phyloP scores from a whole-genome alignment of 1,284 basidiomycete species.

The Melampsora larici-populina region DNA sequence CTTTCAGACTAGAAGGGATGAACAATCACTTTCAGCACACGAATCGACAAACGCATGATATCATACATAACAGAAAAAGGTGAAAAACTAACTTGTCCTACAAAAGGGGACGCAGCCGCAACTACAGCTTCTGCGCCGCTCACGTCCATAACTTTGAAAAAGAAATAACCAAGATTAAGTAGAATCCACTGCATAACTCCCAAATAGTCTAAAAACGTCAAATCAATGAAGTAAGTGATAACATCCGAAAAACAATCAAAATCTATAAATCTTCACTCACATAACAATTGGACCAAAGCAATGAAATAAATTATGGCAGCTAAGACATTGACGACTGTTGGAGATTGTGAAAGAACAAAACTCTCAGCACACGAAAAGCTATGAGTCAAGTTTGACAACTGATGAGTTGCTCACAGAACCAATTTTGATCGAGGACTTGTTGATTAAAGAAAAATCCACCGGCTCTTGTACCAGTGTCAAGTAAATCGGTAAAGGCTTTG shows the following conservation, averaged over 20 bases:
- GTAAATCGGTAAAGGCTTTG: constrained; percentile 44
- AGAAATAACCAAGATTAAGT: constrained; percentile 81
- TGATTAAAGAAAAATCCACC: constrained; percentile 69
- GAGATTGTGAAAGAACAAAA: not conserved
- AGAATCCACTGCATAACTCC: constrained; percentile 87
- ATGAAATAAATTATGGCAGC: constrained; percentile 78
- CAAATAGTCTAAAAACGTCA: constrained; percentile 54
- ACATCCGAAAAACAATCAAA: not conserved
- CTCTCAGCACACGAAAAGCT: not conserved
- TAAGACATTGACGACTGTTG: constrained; percentile 62
- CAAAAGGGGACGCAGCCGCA: constrained; percentile 83
- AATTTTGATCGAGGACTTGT: constrained; percentile 54
- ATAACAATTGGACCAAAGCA: constrained; percentile 72
- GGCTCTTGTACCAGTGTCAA: constrained; percentile 62
- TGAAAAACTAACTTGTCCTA: constrained; percentile 62
- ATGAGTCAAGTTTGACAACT: constrained; percentile 34
- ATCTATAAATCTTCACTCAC: not conserved
- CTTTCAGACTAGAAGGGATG: constrained; percentile 62
- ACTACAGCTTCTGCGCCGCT: constrained; percentile 83
- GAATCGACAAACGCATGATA: not conserved
- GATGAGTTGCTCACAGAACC: constrained; percentile 45
- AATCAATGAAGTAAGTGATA: constrained; percentile 3
- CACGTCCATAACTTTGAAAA: constrained; percentile 65
- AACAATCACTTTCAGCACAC: not conserved
- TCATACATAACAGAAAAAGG: not conserved